Base-by-base conservation (phyloP, 345 rosid species). In the Eucalyptus polybractea region DNA sequence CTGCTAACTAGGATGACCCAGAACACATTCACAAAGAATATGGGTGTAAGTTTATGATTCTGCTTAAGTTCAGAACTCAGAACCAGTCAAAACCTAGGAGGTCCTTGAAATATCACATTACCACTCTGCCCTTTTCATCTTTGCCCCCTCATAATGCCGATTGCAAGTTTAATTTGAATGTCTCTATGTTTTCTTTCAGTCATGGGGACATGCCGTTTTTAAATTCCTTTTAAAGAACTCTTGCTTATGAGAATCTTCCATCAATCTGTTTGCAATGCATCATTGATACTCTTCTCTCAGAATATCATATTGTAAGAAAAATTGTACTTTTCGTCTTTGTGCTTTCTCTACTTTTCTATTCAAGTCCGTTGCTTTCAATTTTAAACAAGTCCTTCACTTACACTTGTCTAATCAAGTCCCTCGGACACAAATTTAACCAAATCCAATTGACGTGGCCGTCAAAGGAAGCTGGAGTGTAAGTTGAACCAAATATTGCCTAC, bases 21-120 rank as follows among this genome's bases (percentile, higher is more conserved):
- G 53, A 90, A 89, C 89, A 87, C 86, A 90, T 88, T 94, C 45
- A 90, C 88, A 22, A 90, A 93, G 91, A 91, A 88, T 33, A 69
- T 45, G 72, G 45, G 47, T 76, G 97, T 95, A 94, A 91, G 97
- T 90, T 58, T 69, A 72, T 76, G 50, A 83, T 76, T 49, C 87
- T 50, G 44, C 62, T 86, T 76, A 76, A 76, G 83, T 76, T 76
- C 83, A 76, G 83, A 76, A 76, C 83, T 37, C 83, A 76, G 83
- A 72, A 47, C 27, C 83, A 76, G 47, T 76, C 27, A 37, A 76
- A 12, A 13, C 47, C 83, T 76, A 37, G 81, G 10, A 72, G 81
- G 83, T 76, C 47, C 45, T 37, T 76, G 15, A 76, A 72, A 40
- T 37, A 37, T 76, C 47, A 37, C 27, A 76, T 76, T 40, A 76